Conservation (phyloP, 1,139 yeast genomes). For the Zygotorulaspora mrakii region DNA sequence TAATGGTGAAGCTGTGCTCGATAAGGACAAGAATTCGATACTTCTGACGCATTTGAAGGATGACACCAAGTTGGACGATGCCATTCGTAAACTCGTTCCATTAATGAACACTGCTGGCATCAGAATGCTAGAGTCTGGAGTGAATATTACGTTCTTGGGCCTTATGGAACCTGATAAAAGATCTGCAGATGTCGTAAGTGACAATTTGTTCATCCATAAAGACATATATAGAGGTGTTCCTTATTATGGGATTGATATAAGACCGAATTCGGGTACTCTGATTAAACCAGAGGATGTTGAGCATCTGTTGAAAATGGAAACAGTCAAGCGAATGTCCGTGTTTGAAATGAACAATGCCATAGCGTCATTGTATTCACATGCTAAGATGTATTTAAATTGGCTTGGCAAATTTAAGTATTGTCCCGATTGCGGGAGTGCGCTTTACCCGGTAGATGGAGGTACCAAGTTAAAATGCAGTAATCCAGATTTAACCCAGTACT, state of each 20-base stretch:
- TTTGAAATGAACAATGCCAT: constrained; percentile 43
- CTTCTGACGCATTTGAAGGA: constrained; percentile 14
- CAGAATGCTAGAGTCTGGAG: constrained; percentile 25
- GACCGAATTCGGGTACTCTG: constrained; percentile 32
- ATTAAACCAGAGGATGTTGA: constrained; percentile 14
- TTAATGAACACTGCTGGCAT: constrained; percentile 19
- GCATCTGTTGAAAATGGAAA: constrained; percentile 9
- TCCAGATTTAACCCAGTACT: constrained; percentile 37
- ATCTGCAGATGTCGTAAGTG: constrained; percentile 43
- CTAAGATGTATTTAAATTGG: constrained; percentile 86
- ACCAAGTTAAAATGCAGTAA: constrained; percentile 64
- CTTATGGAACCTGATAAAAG: constrained; percentile 62
- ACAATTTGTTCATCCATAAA: constrained; percentile 29
- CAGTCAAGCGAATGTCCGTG: constrained; percentile 17
- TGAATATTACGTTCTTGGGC: constrained; percentile 58
- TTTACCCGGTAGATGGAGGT: constrained; percentile 75
- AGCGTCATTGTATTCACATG: constrained; percentile 72
- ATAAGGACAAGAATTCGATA: constrained; percentile 5
- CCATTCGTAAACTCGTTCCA: constrained; percentile 19
- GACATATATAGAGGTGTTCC: constrained; percentile 67
- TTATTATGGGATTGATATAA: constrained; percentile 70
- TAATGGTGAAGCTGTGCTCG: constrained; percentile 28
- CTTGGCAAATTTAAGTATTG: constrained; percentile 68
- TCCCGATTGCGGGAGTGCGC: constrained; percentile 79
- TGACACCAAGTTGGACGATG: constrained; percentile 15